Percentiles rank a stretch among this genome's conserved stretches.
Evolutionary conservation across 2,329 filamentous ascomycete genomes (phyloP).

Genomic region (Dactylellina cionopaga): DNA sequence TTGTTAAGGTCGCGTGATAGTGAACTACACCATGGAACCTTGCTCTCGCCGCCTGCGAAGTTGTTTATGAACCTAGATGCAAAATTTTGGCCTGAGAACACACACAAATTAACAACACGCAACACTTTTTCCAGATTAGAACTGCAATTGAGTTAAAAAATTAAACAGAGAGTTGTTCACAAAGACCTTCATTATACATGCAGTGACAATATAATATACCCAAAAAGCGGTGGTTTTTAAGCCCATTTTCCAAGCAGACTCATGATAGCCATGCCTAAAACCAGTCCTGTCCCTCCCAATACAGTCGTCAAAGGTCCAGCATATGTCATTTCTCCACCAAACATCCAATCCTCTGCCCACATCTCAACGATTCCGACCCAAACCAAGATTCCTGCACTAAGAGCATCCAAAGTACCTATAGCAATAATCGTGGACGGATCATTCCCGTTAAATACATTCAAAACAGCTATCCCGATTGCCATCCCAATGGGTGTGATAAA

Average conservation of each 20-base stretch:
- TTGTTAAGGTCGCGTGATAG: slow-evolving; percentile 54
- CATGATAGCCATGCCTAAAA: slow-evolving; percentile 75
- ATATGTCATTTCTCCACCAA: slow-evolving; percentile 61
- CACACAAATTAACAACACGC: background rate
- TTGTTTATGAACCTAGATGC: too few relatives aligned
- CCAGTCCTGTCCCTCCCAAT: slow-evolving; percentile 67
- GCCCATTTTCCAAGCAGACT: slow-evolving; percentile 80
- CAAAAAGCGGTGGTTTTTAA: too few relatives aligned
- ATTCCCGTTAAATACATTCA: slow-evolving; percentile 78
- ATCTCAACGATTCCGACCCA: slow-evolving; percentile 85
- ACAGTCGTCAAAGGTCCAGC: slow-evolving; percentile 62
- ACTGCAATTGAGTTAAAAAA: too few relatives aligned
- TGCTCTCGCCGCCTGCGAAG: too few relatives aligned
- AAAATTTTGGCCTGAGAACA: background rate
- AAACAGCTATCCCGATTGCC: slow-evolving; percentile 79
- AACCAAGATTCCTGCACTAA: slow-evolving; percentile 79
- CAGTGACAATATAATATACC: too few relatives aligned
- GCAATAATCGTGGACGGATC: slow-evolving; percentile 74
- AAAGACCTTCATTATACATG: too few relatives aligned
- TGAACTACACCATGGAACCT: slow-evolving; percentile 53
- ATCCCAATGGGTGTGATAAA: slow-evolving; percentile 80
- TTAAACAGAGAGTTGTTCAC: too few relatives aligned
- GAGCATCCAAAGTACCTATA: slow-evolving; percentile 77
- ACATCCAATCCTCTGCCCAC: slow-evolving; percentile 79
- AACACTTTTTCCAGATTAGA: too few relatives aligned